These are phyloP conservation scores for Fusarium poae DNA, from an alignment of 2,329 filamentous ascomycete species.

Conservation along the genomic window DNA sequence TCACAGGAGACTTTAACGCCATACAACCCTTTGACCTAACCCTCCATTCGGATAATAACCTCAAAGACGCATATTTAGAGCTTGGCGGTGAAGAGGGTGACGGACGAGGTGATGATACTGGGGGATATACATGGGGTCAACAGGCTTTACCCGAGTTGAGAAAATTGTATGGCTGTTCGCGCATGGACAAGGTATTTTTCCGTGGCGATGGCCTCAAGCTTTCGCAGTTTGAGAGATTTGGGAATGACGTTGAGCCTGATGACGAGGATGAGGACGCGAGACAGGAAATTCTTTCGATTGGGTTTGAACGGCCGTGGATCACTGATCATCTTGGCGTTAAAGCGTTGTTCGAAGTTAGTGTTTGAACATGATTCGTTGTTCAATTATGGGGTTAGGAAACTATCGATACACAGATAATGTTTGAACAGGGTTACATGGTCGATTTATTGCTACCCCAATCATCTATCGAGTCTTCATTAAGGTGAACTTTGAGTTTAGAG, in stretches of 20 bases:
- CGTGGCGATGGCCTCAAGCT: constrained; percentile 52
- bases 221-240: constrained; percentile 60
- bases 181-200: constrained; percentile 68
- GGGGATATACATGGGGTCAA: constrained; percentile 70
- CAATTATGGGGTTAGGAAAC: too few relatives aligned
- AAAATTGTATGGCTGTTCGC: constrained; percentile 61
- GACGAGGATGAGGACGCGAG: neutral
- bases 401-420: neutral
- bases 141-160: constrained; percentile 59
- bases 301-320: constrained; percentile 23
- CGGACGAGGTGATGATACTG: constrained; percentile 20
- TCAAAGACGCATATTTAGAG: constrained; percentile 66
- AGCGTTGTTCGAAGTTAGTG: constrained; percentile 5
- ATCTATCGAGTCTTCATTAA: too few relatives aligned
- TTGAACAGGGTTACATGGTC: neutral
- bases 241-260: constrained; percentile 55
- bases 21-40: constrained; percentile 66
- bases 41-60: constrained; percentile 61
- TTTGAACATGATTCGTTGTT: neutral
- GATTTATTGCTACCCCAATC: neutral
- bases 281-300: constrained; percentile 10
- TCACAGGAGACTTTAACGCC: constrained; percentile 70
- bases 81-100: constrained; percentile 65
- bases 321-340: constrained; percentile 25
- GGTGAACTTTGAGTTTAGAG: too few relatives aligned